Percentiles rank a stretch among this genome's conserved stretches.
Conservation (phyloP, 1,139 yeast genomes). For the Trichomonascaceae sp. region DNA sequence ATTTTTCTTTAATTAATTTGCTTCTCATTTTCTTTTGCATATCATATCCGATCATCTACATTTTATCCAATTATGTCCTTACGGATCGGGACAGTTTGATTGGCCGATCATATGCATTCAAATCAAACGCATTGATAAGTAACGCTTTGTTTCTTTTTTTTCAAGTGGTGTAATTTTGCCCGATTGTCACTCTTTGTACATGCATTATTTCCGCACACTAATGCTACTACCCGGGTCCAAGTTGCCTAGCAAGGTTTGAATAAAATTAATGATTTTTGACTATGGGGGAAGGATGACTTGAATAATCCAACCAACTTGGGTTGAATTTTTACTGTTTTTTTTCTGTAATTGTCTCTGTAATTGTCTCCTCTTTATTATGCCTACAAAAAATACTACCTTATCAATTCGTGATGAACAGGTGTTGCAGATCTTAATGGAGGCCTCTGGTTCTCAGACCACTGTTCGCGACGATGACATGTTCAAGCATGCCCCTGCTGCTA, state of each 20-base stretch:
- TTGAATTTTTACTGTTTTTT: not conserved
- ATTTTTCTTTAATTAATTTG: not conserved
- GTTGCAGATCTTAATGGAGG: not conserved
- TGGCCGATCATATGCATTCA: not conserved
- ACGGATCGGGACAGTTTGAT: not conserved
- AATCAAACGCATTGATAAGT: not conserved
- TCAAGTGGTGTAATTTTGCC: not conserved
- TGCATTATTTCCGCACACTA: not conserved
- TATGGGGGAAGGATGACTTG: no score
- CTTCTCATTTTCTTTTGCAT: not conserved
- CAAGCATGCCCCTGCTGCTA: not conserved
- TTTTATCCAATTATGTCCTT: not conserved
- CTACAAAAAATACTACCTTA: not conserved
- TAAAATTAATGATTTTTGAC: not conserved
- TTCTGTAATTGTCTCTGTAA: no score
- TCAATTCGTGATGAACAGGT: not conserved
- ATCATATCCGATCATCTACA: not conserved
- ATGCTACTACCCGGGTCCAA: not conserved
- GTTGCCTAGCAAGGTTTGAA: not conserved
- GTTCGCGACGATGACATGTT: not conserved
- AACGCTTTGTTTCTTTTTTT: not conserved
- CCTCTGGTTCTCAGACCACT: not conserved
- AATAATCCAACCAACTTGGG: no score
- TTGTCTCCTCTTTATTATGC: no score
- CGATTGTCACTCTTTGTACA: not conserved